phyloP scores from a whole-genome alignment of 495 filamentous ascomycete species.

The Aspergillus baeticus region DNA sequence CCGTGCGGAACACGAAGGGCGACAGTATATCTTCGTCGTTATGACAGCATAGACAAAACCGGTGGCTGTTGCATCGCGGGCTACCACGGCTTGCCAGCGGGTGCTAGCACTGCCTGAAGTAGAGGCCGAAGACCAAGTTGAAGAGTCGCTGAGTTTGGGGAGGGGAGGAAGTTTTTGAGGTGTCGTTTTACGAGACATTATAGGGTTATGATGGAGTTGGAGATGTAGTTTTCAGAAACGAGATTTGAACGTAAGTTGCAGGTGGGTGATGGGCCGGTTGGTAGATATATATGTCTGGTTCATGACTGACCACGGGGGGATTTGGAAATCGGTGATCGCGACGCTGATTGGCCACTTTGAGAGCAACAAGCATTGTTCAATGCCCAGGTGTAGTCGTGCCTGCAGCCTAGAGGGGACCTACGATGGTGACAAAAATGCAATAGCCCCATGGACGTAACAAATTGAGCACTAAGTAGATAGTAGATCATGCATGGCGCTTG shows the following conservation, averaged over 20 bases:
- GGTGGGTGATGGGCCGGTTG: too few relatives aligned
- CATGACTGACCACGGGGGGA: background rate
- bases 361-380: constrained; percentile 18
- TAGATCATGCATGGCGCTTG: too few relatives aligned
- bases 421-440: too few relatives aligned
- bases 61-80: constrained; percentile 48
- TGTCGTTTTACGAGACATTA: background rate
- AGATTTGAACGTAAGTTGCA: too few relatives aligned
- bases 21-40: constrained; percentile 65
- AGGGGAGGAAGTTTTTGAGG: constrained; percentile 31
- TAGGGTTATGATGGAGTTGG: background rate
- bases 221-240: too few relatives aligned
- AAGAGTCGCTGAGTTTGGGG: constrained; percentile 13
- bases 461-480: too few relatives aligned
- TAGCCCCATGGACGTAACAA: too few relatives aligned
- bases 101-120: background rate
- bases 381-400: too few relatives aligned
- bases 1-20: constrained; percentile 58
- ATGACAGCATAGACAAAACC: constrained; percentile 62
- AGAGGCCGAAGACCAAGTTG: constrained; percentile 24
- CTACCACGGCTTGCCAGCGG: constrained; percentile 57
- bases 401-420: too few relatives aligned
- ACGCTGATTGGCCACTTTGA: constrained; percentile 37
- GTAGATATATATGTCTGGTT: background rate
- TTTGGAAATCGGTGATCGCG: constrained; percentile 1